phyloP scores from a whole-genome alignment of 148 eudicot genomes.

The Rhododendron mucronatum region DNA sequence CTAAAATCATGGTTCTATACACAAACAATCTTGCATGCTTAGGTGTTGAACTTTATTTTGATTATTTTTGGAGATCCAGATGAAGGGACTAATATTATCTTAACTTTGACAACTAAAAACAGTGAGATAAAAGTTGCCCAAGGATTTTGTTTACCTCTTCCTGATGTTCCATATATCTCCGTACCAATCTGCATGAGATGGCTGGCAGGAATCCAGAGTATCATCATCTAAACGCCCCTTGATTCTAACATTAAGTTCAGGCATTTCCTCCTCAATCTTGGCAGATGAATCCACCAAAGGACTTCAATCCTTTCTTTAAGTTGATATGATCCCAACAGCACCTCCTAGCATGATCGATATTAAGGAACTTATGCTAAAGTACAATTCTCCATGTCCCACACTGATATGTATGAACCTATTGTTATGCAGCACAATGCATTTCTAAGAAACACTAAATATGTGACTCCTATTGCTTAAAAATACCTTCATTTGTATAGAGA shows the following conservation, averaged over 20 bases:
- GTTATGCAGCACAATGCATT: background rate
- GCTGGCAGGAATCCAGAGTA: background rate
- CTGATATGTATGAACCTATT: background rate
- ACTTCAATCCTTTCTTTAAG: conserved; percentile 79
- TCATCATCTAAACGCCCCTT: conserved; percentile 5
- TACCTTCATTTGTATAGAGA: conserved; percentile 46
- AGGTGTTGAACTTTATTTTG: background rate
- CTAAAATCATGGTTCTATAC: background rate
- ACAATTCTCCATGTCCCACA: background rate
- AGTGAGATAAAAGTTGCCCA: background rate
- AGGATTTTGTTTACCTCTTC: background rate
- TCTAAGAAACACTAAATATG: background rate
- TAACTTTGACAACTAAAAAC: too few relatives aligned
- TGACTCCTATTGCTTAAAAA: background rate
- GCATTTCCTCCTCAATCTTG: conserved; percentile 37
- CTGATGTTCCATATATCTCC: background rate
- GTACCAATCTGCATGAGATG: background rate
- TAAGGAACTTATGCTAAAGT: background rate
- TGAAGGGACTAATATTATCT: background rate
- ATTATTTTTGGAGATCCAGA: background rate
- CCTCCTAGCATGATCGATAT: conserved; percentile 39
- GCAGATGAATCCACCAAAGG: conserved; percentile 45
- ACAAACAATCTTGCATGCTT: background rate
- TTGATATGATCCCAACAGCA: conserved; percentile 68
- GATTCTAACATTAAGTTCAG: conserved; percentile 33